Conservation (phyloP, 352 stramenopile species). For the Phytophthora niederhauseri region DNA sequence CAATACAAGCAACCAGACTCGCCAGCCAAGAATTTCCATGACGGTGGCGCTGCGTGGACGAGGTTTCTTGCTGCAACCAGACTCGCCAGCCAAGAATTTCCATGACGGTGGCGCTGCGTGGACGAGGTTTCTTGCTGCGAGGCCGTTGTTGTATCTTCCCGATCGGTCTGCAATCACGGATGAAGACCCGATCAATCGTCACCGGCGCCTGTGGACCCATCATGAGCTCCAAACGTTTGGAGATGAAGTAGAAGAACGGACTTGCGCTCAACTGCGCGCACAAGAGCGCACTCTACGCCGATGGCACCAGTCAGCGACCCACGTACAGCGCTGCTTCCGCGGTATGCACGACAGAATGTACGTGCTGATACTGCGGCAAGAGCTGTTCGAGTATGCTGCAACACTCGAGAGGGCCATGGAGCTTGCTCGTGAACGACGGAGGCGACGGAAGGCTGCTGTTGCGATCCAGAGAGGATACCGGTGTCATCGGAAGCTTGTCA, state of each 20-base stretch:
- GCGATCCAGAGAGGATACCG: constrained; percentile 48
- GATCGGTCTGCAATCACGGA: constrained; percentile 44
- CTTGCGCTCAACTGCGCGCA: constrained; percentile 32
- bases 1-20: constrained; percentile 37
- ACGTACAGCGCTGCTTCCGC: constrained; percentile 44
- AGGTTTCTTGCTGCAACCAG: constrained; percentile 33
- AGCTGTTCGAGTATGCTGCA: constrained; percentile 34
- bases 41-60: constrained; percentile 39
- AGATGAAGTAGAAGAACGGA: constrained; percentile 43
- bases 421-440: constrained; percentile 25
- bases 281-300: constrained; percentile 46
- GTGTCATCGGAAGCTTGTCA: constrained; percentile 25
- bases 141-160: constrained; percentile 56
- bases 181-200: constrained; percentile 42
- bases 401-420: constrained; percentile 31
- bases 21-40: constrained; percentile 14
- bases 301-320: constrained; percentile 48
- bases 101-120: constrained; percentile 32
- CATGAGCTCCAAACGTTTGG: constrained; percentile 51
- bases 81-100: constrained; percentile 17
- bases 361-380: constrained; percentile 37
- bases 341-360: constrained; percentile 43
- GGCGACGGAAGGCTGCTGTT: constrained; percentile 30
- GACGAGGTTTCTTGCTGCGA: constrained; percentile 38
- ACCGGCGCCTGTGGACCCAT: constrained; percentile 51